A percentile compares a stretch with the other conserved stretches of the same genome.
These are phyloP conservation scores for Skeletonema costatum DNA, from an alignment of 108 stramenopile species.

Conservation along the genomic window DNA sequence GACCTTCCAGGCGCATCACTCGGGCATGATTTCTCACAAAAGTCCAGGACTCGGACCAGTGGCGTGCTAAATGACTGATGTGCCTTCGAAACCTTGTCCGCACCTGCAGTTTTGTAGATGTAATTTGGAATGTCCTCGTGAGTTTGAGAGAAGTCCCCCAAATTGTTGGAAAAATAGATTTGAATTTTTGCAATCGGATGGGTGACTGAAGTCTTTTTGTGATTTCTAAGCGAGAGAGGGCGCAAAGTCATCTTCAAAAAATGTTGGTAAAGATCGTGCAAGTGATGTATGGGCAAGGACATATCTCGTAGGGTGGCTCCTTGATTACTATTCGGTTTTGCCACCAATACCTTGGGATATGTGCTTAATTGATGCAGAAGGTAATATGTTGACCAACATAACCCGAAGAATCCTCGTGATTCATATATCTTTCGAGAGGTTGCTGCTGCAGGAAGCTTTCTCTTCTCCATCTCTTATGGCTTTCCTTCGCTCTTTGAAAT, in stretches of 20 bases:
- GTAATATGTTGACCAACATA: constrained; percentile 79
- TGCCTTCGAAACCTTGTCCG: too few relatives aligned
- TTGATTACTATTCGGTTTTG: background rate
- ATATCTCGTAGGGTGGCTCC: constrained; percentile 24
- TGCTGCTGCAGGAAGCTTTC: background rate
- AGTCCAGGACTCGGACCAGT: constrained; percentile 53
- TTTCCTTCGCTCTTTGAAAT: background rate
- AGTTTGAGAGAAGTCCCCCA: constrained; percentile 15
- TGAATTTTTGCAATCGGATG: constrained; percentile 8
- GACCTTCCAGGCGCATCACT: constrained; percentile 42
- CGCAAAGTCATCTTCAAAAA: constrained; percentile 31
- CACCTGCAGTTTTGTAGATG: constrained; percentile 7
- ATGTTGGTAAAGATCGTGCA: constrained; percentile 27
- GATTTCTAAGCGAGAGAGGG: background rate
- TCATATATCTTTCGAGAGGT: constrained; percentile 33
- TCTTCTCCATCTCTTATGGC: background rate
- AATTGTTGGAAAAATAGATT: constrained; percentile 3
- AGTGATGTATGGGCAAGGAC: constrained; percentile 33
- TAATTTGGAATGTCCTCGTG: background rate
- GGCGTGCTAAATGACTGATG: constrained; percentile 82
- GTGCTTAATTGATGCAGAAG: constrained; percentile 41
- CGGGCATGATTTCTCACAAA: constrained; percentile 62
- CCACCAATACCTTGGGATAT: constrained; percentile 21
- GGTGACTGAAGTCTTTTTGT: constrained; percentile 10
- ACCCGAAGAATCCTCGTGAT: constrained; percentile 80